Evolutionary conservation across 2,329 filamentous ascomycete genomes (phyloP), one percentile per base, ranked within the genome.

Genomic region (Fusarium tuaranense): DNA sequence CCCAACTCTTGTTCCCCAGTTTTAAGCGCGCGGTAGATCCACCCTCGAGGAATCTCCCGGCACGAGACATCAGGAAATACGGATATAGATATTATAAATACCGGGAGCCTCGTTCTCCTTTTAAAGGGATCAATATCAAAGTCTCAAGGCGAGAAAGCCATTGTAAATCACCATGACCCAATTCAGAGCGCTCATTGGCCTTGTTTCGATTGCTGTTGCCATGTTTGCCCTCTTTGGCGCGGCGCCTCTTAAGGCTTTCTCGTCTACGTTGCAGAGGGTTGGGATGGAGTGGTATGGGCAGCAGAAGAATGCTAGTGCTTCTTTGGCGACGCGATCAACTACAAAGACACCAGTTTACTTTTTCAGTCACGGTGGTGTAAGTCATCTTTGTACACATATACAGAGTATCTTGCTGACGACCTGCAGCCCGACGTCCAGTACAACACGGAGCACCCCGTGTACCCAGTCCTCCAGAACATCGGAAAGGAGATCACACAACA

Each of bases 401-500:
- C 14, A 32, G 34, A 25, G 30, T 18, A 48, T 2, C 9, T 4
- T 22, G 39, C 70, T 74, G 32, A 71, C 25, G 3, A 18, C 44
- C 14, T 10, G n/a, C 68, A 88, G 83, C 92, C 92, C 5, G 90
- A 87, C 74, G 87, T 93, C 39, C 92, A 93, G 86, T 92, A 92
- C 78, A 86, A 93, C n/a, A 89, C 85, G 5, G 80, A 89, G 1
- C 93, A 95, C 78, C 91, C 92, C 1, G 93, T 90, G 12, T 94
- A 92, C 77, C 80, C 85, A 5, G 85, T 92, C 65, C 88, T 95
- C 6, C 88, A 92, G 75, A 81, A 86, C 27, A 91, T 94, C 63
- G 93, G 93, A 48, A 86, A 82, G 9, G 92, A 95, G 77, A 94
- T 95, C 79, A 94, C 92, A 0, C 85, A 88, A 32, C 89, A 90